Evolutionary conservation across 495 filamentous ascomycete genomes (phyloP).

Genomic region (Cryomyces minteri): DNA sequence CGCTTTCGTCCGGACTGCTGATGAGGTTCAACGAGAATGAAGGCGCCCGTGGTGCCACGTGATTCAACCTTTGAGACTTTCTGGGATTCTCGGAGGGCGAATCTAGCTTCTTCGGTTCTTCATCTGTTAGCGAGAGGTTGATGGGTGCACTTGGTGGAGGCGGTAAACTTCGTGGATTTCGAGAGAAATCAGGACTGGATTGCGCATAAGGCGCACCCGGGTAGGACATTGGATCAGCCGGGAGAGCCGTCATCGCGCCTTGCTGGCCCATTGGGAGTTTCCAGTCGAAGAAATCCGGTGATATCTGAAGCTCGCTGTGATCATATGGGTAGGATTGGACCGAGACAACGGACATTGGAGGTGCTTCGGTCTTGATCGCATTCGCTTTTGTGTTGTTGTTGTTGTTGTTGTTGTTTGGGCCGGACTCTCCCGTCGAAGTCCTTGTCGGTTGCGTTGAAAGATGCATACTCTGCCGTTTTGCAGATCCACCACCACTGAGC

Average conservation of each 20-base stretch:
- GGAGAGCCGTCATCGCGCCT: conserved; percentile 16
- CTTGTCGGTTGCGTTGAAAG: conserved; percentile 22
- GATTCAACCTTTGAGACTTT: conserved; percentile 7
- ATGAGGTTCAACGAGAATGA: conserved; percentile 23
- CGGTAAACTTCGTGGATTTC: conserved; percentile 16
- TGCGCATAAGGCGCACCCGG: conserved; percentile 24
- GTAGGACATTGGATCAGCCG: conserved; percentile 9
- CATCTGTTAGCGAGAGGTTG: conserved; percentile 56
- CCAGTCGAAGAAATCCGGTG: conserved; percentile 20
- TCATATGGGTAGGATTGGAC: neutral
- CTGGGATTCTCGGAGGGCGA: conserved; percentile 9
- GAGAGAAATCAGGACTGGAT: conserved; percentile 32
- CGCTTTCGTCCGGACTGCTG: conserved; percentile 44
- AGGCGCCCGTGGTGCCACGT: conserved; percentile 12
- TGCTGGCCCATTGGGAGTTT: conserved; percentile 9
- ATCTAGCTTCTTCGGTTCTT: conserved; percentile 29
- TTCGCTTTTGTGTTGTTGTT: conserved; percentile 14
- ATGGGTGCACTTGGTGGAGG: conserved; percentile 35
- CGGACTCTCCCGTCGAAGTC: conserved; percentile 7
- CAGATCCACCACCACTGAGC: conserved; percentile 26
- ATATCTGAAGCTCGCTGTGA: conserved; percentile 18
- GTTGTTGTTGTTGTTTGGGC: conserved; percentile 4
- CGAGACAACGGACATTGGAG: neutral
- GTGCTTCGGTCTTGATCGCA: conserved; percentile 22
- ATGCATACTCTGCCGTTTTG: conserved; percentile 16